Percentiles rank a stretch among this genome's conserved stretches.
Evolutionary conservation across 2,329 filamentous ascomycete species (phyloP).

Genomic region (Fusarium scirpi): DNA sequence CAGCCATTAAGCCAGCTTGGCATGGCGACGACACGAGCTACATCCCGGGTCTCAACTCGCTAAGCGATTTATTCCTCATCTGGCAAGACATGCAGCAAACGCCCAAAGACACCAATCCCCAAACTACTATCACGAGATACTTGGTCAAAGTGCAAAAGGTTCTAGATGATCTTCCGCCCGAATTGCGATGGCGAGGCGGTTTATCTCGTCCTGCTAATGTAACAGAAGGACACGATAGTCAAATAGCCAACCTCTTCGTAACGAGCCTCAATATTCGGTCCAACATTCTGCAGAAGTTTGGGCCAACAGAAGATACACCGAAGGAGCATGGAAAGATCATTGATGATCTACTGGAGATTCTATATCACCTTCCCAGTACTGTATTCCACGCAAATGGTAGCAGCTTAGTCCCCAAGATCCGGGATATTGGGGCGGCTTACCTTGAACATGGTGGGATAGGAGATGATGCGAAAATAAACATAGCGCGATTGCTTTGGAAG

Average conservation of each 20-base stretch:
- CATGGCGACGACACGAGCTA: constrained; percentile 51
- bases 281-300: constrained; percentile 52
- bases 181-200: constrained; percentile 53
- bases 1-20: constrained; percentile 39
- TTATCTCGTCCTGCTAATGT: constrained; percentile 47
- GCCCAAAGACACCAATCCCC: constrained; percentile 11
- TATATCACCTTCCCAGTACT: constrained; percentile 51
- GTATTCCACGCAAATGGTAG: constrained; percentile 52
- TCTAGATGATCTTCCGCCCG: constrained; percentile 50
- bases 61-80: constrained; percentile 51
- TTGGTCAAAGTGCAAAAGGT: constrained; percentile 46
- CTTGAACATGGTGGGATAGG: constrained; percentile 43
- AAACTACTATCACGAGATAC: constrained; percentile 14
- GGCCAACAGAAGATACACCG: constrained; percentile 22
- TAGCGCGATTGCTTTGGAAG: constrained; percentile 48
- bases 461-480: constrained; percentile 38
- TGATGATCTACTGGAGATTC: constrained; percentile 52
- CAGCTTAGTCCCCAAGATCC: constrained; percentile 52
- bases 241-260: constrained; percentile 54
- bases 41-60: constrained; percentile 50
- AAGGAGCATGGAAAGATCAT: constrained; percentile 50
- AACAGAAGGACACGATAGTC: constrained; percentile 53
- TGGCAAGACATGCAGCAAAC: constrained; percentile 50
- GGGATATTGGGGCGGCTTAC: constrained; percentile 53
- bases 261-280: constrained; percentile 54